Conservation (phyloP, 192 early-diverging fungal species). For the Pilaira anomala region DNA sequence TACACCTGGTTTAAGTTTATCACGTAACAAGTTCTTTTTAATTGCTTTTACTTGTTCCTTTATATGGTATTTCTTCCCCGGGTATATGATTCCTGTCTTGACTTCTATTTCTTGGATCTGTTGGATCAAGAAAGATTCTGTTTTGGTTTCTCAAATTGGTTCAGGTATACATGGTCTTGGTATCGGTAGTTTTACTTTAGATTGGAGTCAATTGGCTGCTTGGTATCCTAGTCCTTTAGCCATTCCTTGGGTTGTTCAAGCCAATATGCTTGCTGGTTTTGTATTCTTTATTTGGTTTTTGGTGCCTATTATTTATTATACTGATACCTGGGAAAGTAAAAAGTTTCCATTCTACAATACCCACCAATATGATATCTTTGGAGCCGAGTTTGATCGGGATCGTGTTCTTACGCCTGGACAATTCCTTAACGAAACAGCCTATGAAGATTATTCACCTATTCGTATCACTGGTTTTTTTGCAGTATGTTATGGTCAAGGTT, state of each 20-base stretch:
- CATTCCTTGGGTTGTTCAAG: constrained; percentile 68
- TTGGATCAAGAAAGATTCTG: constrained; percentile 50
- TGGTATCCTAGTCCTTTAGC: constrained; percentile 61
- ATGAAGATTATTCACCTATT: constrained; percentile 57
- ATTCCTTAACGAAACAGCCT: constrained; percentile 52
- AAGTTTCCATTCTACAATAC: constrained; percentile 66
- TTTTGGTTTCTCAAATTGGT: constrained; percentile 50
- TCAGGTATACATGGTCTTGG: constrained; percentile 63
- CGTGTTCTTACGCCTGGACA: constrained; percentile 56
- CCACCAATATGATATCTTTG: constrained; percentile 54
- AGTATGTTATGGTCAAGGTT: constrained; percentile 61
- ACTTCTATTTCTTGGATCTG: constrained; percentile 65
- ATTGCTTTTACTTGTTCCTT: constrained; percentile 42
- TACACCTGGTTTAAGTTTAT: constrained; percentile 22
- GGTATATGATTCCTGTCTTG: constrained; percentile 65
- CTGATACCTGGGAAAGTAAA: constrained; percentile 50
- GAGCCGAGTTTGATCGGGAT: constrained; percentile 52
- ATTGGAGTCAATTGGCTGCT: constrained; percentile 70
- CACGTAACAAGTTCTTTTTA: constrained; percentile 46
- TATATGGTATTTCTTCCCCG: constrained; percentile 60
- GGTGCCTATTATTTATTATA: constrained; percentile 70
- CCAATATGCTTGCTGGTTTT: constrained; percentile 70
- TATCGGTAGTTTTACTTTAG: constrained; percentile 65
- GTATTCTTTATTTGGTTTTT: constrained; percentile 74
- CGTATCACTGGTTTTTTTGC: constrained; percentile 69